Percentiles rank a stretch among this genome's conserved stretches.
Conservation (phyloP, 164 flowering plant species). For the Stephania yunnanensis region DNA sequence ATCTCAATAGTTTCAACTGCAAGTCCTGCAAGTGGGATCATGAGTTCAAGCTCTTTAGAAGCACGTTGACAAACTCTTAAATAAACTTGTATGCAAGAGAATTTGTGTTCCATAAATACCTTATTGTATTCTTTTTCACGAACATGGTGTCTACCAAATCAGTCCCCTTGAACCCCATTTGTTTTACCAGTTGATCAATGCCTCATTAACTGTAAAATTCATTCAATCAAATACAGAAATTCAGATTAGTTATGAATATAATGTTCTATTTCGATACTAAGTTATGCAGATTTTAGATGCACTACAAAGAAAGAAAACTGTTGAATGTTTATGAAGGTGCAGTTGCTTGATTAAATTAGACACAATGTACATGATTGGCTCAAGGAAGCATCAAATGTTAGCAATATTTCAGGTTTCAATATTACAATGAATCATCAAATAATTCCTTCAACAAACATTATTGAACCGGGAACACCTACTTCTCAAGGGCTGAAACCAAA, state of each 20-base stretch:
- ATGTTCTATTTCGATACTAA: too few species aligned
- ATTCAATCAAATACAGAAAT: too few species aligned
- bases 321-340: not conserved
- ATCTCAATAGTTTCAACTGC: not conserved
- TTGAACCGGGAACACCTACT: constrained; percentile 35
- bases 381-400: not conserved
- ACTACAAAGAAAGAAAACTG: not conserved
- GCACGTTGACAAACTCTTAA: not conserved
- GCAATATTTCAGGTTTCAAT: not conserved
- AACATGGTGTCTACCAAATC: too few species aligned
- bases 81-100: too few species aligned
- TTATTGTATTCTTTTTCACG: too few species aligned
- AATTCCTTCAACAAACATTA: constrained; percentile 21
- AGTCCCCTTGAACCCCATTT: too few species aligned
- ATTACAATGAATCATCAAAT: constrained; percentile 3
- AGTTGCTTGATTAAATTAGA: not conserved
- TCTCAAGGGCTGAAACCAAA: constrained; percentile 31
- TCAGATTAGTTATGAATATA: too few species aligned
- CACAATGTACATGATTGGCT: not conserved
- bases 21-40: not conserved
- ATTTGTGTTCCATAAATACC: too few species aligned
- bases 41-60: not conserved
- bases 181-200: too few species aligned
- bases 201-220: too few species aligned
- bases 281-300: not conserved